Conservation (phyloP, 352 stramenopile species). For the Globisporangium irregulare region DNA sequence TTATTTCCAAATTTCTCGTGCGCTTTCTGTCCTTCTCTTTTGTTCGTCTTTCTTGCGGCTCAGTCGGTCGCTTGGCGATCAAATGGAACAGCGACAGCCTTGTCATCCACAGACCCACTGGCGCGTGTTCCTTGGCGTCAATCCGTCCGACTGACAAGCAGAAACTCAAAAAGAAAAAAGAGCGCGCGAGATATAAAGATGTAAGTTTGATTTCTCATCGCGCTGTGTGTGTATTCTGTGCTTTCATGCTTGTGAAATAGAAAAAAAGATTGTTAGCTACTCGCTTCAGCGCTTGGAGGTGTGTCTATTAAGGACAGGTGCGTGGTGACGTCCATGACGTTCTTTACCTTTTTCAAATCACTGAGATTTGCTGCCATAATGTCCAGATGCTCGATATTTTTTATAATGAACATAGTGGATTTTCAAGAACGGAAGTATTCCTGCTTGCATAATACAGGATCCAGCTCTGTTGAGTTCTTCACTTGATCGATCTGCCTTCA, state of each 20-base stretch:
- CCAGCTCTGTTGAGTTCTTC: background rate
- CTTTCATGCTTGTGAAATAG: constrained; percentile 6
- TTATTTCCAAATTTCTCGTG: constrained; percentile 5
- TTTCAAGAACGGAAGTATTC: background rate
- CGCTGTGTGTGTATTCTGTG: constrained; percentile 2
- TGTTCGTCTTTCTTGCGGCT: background rate
- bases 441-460: background rate
- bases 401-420: background rate
- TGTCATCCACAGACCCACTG: background rate
- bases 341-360: background rate
- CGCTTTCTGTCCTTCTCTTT: constrained; percentile 3
- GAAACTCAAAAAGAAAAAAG: background rate
- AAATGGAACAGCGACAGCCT: constrained; percentile 9
- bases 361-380: background rate
- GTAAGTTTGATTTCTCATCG: constrained; percentile 6
- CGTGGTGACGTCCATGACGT: too few relatives aligned
- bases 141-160: background rate
- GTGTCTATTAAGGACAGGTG: background rate
- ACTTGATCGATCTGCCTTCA: background rate
- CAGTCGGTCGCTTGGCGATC: constrained; percentile 13
- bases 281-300: background rate
- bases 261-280: constrained; percentile 20
- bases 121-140: constrained; percentile 10
- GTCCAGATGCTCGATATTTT: background rate
- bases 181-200: constrained; percentile 1